phyloP scores from a whole-genome alignment of 176 grass and related monocot species.

The Microstegium vimineum region DNA sequence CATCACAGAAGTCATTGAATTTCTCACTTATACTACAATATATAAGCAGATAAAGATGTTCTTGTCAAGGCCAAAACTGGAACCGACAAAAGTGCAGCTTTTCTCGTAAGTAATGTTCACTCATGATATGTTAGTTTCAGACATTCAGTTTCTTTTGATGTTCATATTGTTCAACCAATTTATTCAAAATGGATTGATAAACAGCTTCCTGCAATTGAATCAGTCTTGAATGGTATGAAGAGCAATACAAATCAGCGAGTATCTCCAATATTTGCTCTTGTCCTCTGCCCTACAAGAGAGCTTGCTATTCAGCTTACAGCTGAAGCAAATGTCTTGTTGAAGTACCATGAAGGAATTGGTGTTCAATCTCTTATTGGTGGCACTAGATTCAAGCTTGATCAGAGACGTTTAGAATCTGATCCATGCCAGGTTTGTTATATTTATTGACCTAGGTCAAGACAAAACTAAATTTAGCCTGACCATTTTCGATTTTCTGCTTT shows the following conservation, averaged over 20 bases:
- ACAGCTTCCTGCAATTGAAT: constrained; percentile 99
- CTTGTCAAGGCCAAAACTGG: constrained; percentile 95
- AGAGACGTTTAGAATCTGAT: constrained; percentile 75
- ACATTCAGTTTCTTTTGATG: constrained; percentile 17
- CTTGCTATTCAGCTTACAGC: constrained; percentile 87
- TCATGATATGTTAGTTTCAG: constrained; percentile 6
- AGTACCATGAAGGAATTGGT: constrained; percentile 74
- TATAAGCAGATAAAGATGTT: constrained; percentile 74
- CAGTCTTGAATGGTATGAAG: constrained; percentile 70
- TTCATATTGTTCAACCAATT: constrained; percentile 24
- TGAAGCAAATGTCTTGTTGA: constrained; percentile 81
- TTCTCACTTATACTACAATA: not conserved
- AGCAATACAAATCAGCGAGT: constrained; percentile 57
- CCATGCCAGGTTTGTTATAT: constrained; percentile 72
- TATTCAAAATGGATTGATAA: constrained; percentile 55
- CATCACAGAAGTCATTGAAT: not conserved
- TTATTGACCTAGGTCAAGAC: constrained; percentile 12
- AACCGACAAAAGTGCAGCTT: constrained; percentile 83
- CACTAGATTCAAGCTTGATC: constrained; percentile 87
- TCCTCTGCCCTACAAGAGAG: constrained; percentile 90
- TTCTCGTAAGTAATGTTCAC: constrained; percentile 65
- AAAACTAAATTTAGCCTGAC: constrained; percentile 17
- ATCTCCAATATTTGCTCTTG: constrained; percentile 74
- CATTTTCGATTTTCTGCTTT: constrained; percentile 15
- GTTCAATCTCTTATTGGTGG: constrained; percentile 94